Base-by-base conservation (phyloP, 371 early-diverging fungal species). In the Chytridium lagenaria region DNA sequence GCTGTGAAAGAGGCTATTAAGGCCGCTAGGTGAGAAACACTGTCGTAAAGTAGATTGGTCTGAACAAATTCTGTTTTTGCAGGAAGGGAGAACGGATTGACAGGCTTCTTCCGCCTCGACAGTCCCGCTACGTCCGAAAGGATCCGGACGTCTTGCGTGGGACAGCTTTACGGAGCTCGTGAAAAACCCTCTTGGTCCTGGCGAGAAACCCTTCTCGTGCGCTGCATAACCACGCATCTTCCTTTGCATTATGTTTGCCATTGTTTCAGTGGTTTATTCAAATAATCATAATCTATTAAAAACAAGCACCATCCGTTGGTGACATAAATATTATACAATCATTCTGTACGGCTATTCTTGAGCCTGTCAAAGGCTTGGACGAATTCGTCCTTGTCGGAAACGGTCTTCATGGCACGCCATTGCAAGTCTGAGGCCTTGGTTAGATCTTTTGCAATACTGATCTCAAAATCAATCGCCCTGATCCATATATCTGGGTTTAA, bases 1-100 rank as follows among this genome's bases (percentile, higher is more conserved):
- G 93, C 94, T 12, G 84, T 93, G 64, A 80, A 90, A 0, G 88
- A 93, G 34, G 94, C 94, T 0, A 77, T 92, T 28, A 71, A 85
- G 80, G 83, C 86, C 59, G 90, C 89, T 10, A 73, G 91, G 71
- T 59, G 40, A 44, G 44, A 44, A 44, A 44, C 7, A 19, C 15
- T 22, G 50, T 33, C 51, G 68, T 39, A 26, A 44, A 73, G 7
- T 66, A n/a, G 70, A 77, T 55, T 79, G 3, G 36, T 55, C 36
- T 52, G 49, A 2, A 15, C 22, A 19, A 49, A 33, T 28, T 23
- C 40, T 66, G 28, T 69, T 39, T 51, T 22, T 67, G 71, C n/a
- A n/a, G 71, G 33, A n/a, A 44, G 19, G 16, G 77, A 79, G 52
- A 77, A 82, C 59, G 84, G 81, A 26, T 71, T 83, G 31, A 61